Conservation (phyloP, 2,329 filamentous ascomycete species). For the Pseudogymnoascus sp. region DNA sequence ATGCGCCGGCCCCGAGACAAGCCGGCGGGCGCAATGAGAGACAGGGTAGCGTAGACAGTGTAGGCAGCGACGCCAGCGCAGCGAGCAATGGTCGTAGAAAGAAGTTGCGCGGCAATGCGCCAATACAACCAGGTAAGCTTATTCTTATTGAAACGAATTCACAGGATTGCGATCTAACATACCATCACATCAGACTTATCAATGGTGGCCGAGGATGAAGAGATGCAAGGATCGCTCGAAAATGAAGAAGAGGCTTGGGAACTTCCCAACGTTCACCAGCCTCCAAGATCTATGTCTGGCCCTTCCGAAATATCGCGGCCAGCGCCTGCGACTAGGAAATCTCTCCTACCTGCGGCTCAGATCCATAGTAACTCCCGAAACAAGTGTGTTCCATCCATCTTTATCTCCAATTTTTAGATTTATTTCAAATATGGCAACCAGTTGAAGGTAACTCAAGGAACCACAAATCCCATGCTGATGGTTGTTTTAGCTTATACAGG, state of each 20-base stretch:
- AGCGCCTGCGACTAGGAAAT: background rate
- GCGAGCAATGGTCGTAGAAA: constrained; percentile 15
- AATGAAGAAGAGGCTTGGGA: constrained; percentile 3
- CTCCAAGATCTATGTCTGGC: constrained; percentile 16
- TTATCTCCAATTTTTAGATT: background rate
- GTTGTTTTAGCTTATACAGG: background rate
- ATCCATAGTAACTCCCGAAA: constrained; percentile 12
- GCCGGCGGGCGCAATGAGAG: constrained; percentile 10
- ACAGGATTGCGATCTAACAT: constrained; percentile 10
- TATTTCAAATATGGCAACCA: background rate
- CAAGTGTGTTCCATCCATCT: constrained; percentile 12
- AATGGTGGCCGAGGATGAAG: constrained; percentile 20
- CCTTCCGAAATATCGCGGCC: constrained; percentile 17
- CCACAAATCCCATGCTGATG: background rate
- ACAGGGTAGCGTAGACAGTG: constrained; percentile 20
- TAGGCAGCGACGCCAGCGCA: constrained; percentile 15
- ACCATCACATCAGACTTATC: constrained; percentile 20
- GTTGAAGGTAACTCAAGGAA: background rate
- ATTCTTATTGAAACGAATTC: background rate
- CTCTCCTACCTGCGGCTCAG: constrained; percentile 14
- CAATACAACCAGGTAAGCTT: constrained; percentile 14
- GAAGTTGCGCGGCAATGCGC: constrained; percentile 14
- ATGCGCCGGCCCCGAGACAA: constrained; percentile 9
- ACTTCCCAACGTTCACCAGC: constrained; percentile 11
- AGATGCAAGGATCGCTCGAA: constrained; percentile 6